These are phyloP conservation scores for Paraphysoderma sedebokerense DNA, from an alignment of 371 early-diverging fungal species.

Conservation along the genomic window DNA sequence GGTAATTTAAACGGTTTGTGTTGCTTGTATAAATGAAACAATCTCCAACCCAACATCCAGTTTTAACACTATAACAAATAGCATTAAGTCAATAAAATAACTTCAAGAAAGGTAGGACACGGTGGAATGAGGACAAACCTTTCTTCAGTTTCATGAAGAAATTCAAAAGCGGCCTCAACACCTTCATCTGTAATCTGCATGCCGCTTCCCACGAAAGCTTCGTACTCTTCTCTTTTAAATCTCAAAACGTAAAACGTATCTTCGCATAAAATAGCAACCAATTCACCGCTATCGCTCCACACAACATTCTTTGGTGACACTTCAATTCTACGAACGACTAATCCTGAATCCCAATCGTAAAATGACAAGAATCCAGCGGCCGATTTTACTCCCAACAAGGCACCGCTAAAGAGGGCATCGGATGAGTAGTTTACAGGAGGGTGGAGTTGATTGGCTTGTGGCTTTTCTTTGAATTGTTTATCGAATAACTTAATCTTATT, in stretches of 20 bases:
- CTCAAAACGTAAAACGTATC: slow-evolving; percentile 83
- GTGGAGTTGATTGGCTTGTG: slow-evolving; percentile 31
- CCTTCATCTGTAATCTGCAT: slow-evolving; percentile 75
- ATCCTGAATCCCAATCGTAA: slow-evolving; percentile 91
- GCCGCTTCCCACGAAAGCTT: slow-evolving; percentile 53
- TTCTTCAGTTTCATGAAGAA: slow-evolving; percentile 80
- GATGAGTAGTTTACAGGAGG: slow-evolving; percentile 55
- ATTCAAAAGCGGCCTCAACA: slow-evolving; percentile 87
- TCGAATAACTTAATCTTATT: slow-evolving; percentile 64
- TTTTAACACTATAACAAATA: slow-evolving; percentile 38
- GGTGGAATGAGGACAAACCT: slow-evolving; percentile 15
- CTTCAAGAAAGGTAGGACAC: neutral
- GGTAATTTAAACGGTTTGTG: slow-evolving; percentile 78
- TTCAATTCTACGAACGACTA: slow-evolving; percentile 83
- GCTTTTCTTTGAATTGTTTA: slow-evolving; percentile 79
- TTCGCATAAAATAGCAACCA: slow-evolving; percentile 78
- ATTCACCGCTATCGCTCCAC: slow-evolving; percentile 89
- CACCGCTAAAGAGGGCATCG: slow-evolving; percentile 88
- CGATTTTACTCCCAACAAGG: slow-evolving; percentile 73
- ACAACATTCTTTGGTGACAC: slow-evolving; percentile 68
- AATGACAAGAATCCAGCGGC: slow-evolving; percentile 62
- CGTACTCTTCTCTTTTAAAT: slow-evolving; percentile 70
- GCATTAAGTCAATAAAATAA: neutral
- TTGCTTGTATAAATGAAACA: slow-evolving; percentile 91
- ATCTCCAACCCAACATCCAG: slow-evolving; percentile 94